Conservation (phyloP, 352 stramenopile genomes). For the Phytophthora brassicae region DNA sequence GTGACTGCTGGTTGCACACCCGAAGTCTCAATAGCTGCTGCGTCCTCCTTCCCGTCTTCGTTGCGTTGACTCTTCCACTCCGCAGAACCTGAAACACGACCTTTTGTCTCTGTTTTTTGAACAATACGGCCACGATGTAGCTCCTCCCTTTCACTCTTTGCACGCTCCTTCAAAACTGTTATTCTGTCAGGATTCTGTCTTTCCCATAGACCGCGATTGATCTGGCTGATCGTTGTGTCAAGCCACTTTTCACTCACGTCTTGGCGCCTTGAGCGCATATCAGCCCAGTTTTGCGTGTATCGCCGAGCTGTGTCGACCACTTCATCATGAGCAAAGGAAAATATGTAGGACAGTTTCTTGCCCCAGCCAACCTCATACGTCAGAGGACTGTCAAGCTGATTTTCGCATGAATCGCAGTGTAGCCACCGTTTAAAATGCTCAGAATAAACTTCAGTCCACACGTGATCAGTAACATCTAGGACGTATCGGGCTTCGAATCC, state of each 20-base stretch:
- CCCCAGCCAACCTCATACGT: constrained; percentile 96
- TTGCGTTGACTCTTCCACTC: constrained; percentile 77
- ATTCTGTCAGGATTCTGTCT: constrained; percentile 32
- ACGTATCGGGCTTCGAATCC: constrained; percentile 92
- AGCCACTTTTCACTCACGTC: constrained; percentile 76
- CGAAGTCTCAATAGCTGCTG: not conserved
- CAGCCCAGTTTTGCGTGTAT: constrained; percentile 75
- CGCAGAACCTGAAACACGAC: constrained; percentile 73
- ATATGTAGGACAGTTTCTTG: constrained; percentile 93
- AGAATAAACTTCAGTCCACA: constrained; percentile 94
- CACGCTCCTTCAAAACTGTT: constrained; percentile 40
- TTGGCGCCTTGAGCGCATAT: constrained; percentile 58
- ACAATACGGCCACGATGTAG: constrained; percentile 33
- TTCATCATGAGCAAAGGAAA: constrained; percentile 87
- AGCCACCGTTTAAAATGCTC: constrained; percentile 84
- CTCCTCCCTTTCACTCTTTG: constrained; percentile 48
- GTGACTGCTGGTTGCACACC: not conserved
- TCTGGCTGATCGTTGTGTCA: constrained; percentile 42
- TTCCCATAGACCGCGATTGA: constrained; percentile 50
- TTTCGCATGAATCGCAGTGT: constrained; percentile 94
- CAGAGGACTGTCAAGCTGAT: constrained; percentile 90
- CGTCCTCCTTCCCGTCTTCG: constrained; percentile 55
- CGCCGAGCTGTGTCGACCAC: constrained; percentile 89
- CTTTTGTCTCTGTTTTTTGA: constrained; percentile 55
- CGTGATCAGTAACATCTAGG: constrained; percentile 94